phyloP scores from a whole-genome alignment of 306 rosid genomes.

The Vigna mungo region DNA sequence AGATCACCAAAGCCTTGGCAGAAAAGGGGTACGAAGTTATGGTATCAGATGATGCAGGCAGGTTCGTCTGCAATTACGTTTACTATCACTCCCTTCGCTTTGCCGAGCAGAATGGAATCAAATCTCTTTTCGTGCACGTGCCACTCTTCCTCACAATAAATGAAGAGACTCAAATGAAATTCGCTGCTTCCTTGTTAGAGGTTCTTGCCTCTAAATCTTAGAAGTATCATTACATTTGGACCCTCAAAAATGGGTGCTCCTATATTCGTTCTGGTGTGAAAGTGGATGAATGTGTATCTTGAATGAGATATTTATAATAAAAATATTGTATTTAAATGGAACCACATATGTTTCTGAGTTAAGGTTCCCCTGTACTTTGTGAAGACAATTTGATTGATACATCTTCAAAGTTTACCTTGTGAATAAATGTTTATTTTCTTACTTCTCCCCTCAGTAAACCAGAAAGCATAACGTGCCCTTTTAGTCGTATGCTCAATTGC shows the following conservation, averaged over 20 bases:
- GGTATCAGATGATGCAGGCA: constrained; percentile 92
- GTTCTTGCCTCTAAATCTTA: constrained; percentile 66
- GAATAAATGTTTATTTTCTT: constrained; percentile 27
- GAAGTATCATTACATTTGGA: constrained; percentile 44
- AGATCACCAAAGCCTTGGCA: constrained; percentile 74
- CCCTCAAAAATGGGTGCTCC: neutral
- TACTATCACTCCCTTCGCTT: constrained; percentile 94
- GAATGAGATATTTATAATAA: constrained; percentile 5
- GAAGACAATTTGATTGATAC: constrained; percentile 3
- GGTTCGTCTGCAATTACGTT: constrained; percentile 95
- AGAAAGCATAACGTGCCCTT: neutral
- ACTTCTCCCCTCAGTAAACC: no score
- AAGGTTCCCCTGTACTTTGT: constrained; percentile 4
- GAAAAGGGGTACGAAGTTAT: constrained; percentile 82
- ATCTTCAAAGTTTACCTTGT: constrained; percentile 20
- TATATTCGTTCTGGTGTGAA: constrained; percentile 21
- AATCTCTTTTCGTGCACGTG: constrained; percentile 88
- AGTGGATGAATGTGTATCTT: constrained; percentile 41
- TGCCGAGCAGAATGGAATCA: constrained; percentile 75
- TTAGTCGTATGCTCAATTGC: neutral
- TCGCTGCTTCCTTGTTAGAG: constrained; percentile 87
- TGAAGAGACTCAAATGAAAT: constrained; percentile 86
- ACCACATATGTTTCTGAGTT: constrained; percentile 30
- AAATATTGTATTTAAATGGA: constrained; percentile 21
- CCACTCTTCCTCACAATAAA: constrained; percentile 85